Percentiles rank a stretch among this genome's conserved stretches.
phyloP scores from a whole-genome alignment of 345 rosid genomes.

The Brassica cretica region DNA sequence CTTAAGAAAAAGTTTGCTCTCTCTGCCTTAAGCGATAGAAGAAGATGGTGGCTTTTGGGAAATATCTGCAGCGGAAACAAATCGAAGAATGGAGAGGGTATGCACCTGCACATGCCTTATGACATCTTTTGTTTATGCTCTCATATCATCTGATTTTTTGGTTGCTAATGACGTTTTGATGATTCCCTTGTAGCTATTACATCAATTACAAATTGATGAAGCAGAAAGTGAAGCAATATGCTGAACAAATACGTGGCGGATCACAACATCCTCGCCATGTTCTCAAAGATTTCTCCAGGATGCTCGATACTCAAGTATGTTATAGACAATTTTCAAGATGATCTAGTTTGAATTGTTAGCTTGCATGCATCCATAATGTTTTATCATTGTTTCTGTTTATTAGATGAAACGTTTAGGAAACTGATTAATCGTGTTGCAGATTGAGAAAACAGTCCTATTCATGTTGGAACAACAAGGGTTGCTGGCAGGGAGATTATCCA shows the following conservation, averaged over 20 bases:
- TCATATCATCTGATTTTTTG: neutral
- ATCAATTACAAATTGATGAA: neutral
- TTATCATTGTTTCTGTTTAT: neutral
- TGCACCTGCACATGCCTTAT: neutral
- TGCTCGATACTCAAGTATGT: neutral
- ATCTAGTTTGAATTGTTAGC: neutral
- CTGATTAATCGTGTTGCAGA: constrained; percentile 47
- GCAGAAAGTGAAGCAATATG: neutral
- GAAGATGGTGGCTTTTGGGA: constrained; percentile 96
- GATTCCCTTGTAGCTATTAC: neutral
- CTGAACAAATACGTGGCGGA: neutral
- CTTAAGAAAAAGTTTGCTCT: constrained; percentile 6
- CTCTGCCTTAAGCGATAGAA: constrained; percentile 31
- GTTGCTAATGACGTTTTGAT: neutral
- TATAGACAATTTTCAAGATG: neutral
- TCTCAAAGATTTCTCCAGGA: neutral
- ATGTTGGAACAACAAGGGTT: constrained; percentile 95
- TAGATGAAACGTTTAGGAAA: constrained; percentile 13
- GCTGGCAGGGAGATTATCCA: constrained; percentile 67
- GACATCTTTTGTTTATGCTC: constrained; percentile 13
- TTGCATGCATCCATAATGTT: neutral
- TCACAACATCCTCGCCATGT: constrained; percentile 1
- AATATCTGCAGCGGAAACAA: constrained; percentile 81
- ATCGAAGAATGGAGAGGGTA: constrained; percentile 82
- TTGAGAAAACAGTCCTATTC: constrained; percentile 92